phyloP scores from a whole-genome alignment of 768 basidiomycete species.

The Crucibulum laeve region DNA sequence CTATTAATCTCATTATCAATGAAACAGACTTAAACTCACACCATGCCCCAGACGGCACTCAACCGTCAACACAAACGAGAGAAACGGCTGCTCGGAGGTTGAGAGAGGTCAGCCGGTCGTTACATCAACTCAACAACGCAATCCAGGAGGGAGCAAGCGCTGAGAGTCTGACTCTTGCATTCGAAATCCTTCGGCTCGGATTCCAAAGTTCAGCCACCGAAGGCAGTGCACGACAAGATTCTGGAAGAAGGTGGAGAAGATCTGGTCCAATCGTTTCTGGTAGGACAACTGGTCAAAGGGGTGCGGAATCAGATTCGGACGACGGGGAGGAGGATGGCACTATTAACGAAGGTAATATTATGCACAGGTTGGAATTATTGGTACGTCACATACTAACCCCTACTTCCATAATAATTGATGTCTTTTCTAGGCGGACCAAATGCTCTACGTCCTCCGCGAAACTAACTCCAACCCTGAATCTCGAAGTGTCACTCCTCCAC shows the following conservation, averaged over 20 bases:
- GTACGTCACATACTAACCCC: not conserved
- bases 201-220: conserved; percentile 1
- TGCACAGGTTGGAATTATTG: not conserved
- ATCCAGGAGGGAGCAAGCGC: conserved; percentile 12
- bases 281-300: not conserved
- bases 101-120: conserved; percentile 14
- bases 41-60: not conserved
- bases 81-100: conserved; percentile 7
- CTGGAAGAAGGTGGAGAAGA: not conserved
- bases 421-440: not conserved
- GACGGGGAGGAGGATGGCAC: not conserved
- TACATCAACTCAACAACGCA: conserved; percentile 16
- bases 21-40: not conserved
- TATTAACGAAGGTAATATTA: too few relatives aligned
- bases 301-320: not conserved
- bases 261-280: not conserved
- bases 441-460: conserved; percentile 9
- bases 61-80: not conserved
- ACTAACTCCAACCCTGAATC: conserved; percentile 5
- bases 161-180: conserved; percentile 12
- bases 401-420: not conserved
- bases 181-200: conserved; percentile 12
- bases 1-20: not conserved
- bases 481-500: conserved; percentile 9
- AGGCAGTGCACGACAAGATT: not conserved